Evolutionary conservation across 805 yeast species (phyloP), one percentile per base, ranked within the genome.

Genomic region (Candida corydali): DNA sequence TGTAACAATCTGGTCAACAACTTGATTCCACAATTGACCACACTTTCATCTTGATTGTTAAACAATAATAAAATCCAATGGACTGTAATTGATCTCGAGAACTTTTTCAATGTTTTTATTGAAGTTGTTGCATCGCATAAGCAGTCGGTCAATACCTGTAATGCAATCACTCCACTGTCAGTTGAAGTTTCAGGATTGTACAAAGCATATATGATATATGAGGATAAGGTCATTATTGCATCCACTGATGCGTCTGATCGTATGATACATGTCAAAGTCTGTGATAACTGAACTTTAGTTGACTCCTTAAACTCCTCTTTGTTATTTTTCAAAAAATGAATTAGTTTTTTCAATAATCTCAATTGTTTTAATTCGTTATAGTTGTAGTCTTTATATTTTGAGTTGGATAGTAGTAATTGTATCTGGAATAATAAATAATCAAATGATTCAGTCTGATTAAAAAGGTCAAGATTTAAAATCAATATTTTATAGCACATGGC

Each of bases 21-120:
- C n/a, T 61, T 14, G 42, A 75, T 44, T 0, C 73, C 70, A 41
- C 65, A 48, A 19, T 53, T 50, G 3, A 72, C 70, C 32, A 59
- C 51, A 20, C 64, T 43, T 12, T 38, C 12, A 14, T 39, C 33
- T 14, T 65, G 65, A 36, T 45, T 55, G 18, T 74, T 58, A 9
- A 83, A 51, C 10, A 83, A 52, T 8, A 84, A 58, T 8, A 84
- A 49, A 3, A 75, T 61, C 83, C 89, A 80, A 49, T 81, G 82
- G 5, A 80, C 67, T 1, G 86, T 74, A 2, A 85, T 65, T 0
- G 81, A 64, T 31, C 78, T 70, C 2, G 68, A 72, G 47, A 57
- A 69, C 47, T 57, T 71, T 52, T 57, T 73, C 53, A 63, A 58
- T 30, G 53, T 58, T 39, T 63, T 66, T 5, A 63, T 50, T 0